phyloP scores from a whole-genome alignment of 805 yeast species.

The Brettanomyces nanus region DNA sequence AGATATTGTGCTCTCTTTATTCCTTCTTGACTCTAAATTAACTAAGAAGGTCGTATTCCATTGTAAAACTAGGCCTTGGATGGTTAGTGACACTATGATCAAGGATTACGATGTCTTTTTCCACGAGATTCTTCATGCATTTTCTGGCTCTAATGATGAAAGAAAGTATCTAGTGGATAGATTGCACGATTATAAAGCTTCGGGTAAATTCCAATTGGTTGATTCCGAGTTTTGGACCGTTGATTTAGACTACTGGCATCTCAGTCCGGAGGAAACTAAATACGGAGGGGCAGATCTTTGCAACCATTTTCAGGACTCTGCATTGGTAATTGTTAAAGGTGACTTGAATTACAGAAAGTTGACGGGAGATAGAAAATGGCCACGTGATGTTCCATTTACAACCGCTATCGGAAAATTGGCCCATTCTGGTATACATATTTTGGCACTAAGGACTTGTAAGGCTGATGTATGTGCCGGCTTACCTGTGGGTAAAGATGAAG shows the following conservation, averaged over 20 bases:
- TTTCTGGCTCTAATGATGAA: slow-evolving; percentile 40
- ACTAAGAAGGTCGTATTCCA: slow-evolving; percentile 64
- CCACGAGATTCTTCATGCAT: slow-evolving; percentile 47
- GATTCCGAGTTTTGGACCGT: slow-evolving; percentile 85
- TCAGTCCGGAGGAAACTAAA: slow-evolving; percentile 41
- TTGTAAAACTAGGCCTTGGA: slow-evolving; percentile 91
- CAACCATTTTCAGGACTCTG: slow-evolving; percentile 51
- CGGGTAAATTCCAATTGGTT: slow-evolving; percentile 41
- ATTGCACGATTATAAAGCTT: slow-evolving; percentile 33
- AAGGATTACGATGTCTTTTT: slow-evolving; percentile 62
- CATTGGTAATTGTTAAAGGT: slow-evolving; percentile 82
- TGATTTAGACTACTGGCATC: slow-evolving; percentile 64
- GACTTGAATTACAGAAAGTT: slow-evolving; percentile 93
- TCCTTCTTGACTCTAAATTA: slow-evolving; percentile 63
- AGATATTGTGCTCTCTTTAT: slow-evolving; percentile 61
- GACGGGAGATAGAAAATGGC: slow-evolving; percentile 89
- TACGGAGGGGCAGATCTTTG: slow-evolving; percentile 57
- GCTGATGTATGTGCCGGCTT: slow-evolving; percentile 94
- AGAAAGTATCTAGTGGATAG: slow-evolving; percentile 40
- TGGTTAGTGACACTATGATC: slow-evolving; percentile 92
- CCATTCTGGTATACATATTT: slow-evolving; percentile 49
- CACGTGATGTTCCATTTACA: slow-evolving; percentile 64
- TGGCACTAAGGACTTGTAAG: slow-evolving; percentile 86
- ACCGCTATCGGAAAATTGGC: slow-evolving; percentile 66
- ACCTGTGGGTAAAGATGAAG: slow-evolving; percentile 61